Base-by-base conservation (phyloP, 2,329 filamentous ascomycete genomes). In the Calonectria honghensis region DNA sequence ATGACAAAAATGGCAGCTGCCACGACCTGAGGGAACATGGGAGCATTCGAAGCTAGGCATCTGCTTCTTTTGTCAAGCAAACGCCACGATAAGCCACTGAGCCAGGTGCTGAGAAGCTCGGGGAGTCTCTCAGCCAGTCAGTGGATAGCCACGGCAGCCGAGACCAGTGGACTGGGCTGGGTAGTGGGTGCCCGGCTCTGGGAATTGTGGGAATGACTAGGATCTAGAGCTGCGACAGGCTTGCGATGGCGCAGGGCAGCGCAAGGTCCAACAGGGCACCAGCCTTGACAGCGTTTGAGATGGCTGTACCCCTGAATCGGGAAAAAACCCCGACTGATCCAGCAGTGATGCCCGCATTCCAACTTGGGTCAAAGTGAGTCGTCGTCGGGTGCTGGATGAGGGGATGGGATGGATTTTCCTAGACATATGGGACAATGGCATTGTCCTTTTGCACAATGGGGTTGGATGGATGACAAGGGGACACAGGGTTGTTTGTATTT, bases 181-280 rank as follows among this genome's bases (percentile, higher is more conserved):
- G 64, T 45, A 69, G 41, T 57, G 69, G 61, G 51, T 24, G 61
- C 61, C 48, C 48, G 68, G 69, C 35, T n/a, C 61, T 68, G 54
- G 54, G 35, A 73, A 64, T 63, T 45, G 51, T 45, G 59, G 66
- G 57, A 64, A 39, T 59, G n/a, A 39, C 72, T 73, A 51, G 66
- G 67, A 73, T 70, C 72, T 54, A 73, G 72, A 63, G 70, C 72
- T 70, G 67, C 61, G 72, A 70, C 68, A 69, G 71, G 67, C 52
- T 68, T 64, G 68, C 61, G 72, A 70, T 73, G 72, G 72, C 72
- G 59, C 61, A 71, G 68, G 68, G 68, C 48, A 71, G 52, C 29
- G 29, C 54, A 72, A 59, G 70, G 63, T 61, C 54, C 57, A 63
- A 57, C 71, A 69, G 67, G 61, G 67, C 59, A 66, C 66, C 45